Conservation (phyloP, 306 rosid species). For the Trifolium subterraneum region DNA sequence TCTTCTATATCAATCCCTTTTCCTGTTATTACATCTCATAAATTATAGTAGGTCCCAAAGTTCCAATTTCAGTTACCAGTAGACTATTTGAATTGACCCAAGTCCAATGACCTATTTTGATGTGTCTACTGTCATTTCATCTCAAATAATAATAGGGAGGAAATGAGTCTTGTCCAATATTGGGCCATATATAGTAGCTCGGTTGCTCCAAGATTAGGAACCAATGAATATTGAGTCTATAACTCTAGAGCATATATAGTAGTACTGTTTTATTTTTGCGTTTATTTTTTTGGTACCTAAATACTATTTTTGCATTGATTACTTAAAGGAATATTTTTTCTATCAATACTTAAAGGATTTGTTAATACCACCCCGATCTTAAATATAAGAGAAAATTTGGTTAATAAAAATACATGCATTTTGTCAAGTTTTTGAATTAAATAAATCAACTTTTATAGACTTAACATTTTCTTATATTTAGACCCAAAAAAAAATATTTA, state of each 20-base stretch:
- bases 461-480: too few relatives aligned
- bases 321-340: too few relatives aligned
- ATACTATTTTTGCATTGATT: too few relatives aligned
- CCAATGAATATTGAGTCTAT: constrained; percentile 30
- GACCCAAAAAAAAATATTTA: too few relatives aligned
- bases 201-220: constrained; percentile 45
- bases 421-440: too few relatives aligned
- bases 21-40: constrained; percentile 42
- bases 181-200: constrained; percentile 37
- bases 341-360: too few relatives aligned
- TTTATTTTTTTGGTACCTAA: too few relatives aligned
- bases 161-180: constrained; percentile 61
- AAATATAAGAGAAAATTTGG: too few relatives aligned
- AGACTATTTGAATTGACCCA: constrained; percentile 49
- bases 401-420: too few relatives aligned
- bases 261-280: too few relatives aligned
- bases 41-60: constrained; percentile 62
- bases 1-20: constrained; percentile 48
- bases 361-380: too few relatives aligned
- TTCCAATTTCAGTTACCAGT: constrained; percentile 53
- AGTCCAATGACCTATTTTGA: constrained; percentile 52
- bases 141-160: constrained; percentile 47
- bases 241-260: not conserved
- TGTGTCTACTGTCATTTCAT: constrained; percentile 55
- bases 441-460: too few relatives aligned